phyloP scores from a whole-genome alignment of 2,329 filamentous ascomycete genomes.

The Diaporthe citrichinensis region DNA sequence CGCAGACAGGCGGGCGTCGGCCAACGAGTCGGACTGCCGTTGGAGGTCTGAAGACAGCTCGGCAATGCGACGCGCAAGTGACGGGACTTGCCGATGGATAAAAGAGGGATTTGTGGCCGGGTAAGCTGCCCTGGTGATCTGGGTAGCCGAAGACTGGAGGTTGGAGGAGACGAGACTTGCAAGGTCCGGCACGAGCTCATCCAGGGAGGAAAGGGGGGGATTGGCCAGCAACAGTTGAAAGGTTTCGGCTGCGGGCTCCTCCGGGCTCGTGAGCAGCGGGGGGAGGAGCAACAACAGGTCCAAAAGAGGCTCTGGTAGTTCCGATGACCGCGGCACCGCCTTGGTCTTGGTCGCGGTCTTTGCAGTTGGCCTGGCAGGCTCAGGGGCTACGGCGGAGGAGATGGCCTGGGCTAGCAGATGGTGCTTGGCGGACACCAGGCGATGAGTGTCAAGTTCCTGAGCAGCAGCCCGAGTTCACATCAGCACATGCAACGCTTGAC shows the following conservation, averaged over 20 bases:
- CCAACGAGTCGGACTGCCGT: conserved; percentile 52
- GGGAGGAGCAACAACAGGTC: conserved; percentile 71
- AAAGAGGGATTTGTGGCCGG: conserved; percentile 68
- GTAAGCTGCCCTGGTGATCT: conserved; percentile 63
- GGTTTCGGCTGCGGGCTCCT: conserved; percentile 54
- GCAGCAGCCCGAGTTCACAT: background rate
- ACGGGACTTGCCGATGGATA: conserved; percentile 70
- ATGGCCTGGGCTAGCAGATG: conserved; percentile 67
- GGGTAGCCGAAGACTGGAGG: conserved; percentile 64
- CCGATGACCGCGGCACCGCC: conserved; percentile 41
- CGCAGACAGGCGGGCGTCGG: conserved; percentile 55
- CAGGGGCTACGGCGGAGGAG: conserved; percentile 56
- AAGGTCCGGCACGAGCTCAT: conserved; percentile 63
- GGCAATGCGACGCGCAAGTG: conserved; percentile 58
- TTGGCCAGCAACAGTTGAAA: conserved; percentile 62
- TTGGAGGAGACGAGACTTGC: conserved; percentile 61
- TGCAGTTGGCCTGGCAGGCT: conserved; percentile 38
- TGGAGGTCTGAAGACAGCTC: conserved; percentile 54
- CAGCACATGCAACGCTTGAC: background rate
- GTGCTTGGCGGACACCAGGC: conserved; percentile 62
- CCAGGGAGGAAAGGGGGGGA: conserved; percentile 64
- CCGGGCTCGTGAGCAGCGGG: conserved; percentile 58
- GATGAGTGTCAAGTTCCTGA: conserved; percentile 65
- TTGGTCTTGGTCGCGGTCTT: conserved; percentile 43
- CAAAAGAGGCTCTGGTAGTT: conserved; percentile 60